These are phyloP conservation scores for Penicillium vulpinum DNA, from an alignment of 2,329 filamentous ascomycete species.

Conservation along the genomic window DNA sequence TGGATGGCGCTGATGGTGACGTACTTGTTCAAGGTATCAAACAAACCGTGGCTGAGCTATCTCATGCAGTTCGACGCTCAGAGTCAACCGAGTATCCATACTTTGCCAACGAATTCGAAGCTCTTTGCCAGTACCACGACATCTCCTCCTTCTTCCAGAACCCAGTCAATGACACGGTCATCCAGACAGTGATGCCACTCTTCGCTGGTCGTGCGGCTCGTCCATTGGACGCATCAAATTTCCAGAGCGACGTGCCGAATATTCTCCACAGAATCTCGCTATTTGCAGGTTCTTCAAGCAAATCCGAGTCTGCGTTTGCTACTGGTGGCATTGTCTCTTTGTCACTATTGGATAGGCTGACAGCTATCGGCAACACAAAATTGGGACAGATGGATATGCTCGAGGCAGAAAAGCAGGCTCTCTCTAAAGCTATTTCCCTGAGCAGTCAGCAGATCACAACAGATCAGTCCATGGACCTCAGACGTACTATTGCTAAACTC, in stretches of 20 bases:
- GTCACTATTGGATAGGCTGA: slow-evolving; percentile 58
- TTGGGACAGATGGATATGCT: slow-evolving; percentile 64
- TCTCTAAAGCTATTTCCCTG: slow-evolving; percentile 57
- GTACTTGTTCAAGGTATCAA: slow-evolving; percentile 39
- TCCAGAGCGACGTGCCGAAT: slow-evolving; percentile 35
- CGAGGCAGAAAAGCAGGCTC: slow-evolving; percentile 63
- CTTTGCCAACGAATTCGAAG: slow-evolving; percentile 49
- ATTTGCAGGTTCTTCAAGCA: slow-evolving; percentile 36
- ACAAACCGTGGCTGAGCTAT: slow-evolving; percentile 39
- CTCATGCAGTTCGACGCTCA: slow-evolving; percentile 31
- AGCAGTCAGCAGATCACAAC: slow-evolving; percentile 53
- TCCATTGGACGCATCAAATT: slow-evolving; percentile 35
- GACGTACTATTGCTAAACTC: slow-evolving; percentile 47
- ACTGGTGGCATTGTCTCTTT: slow-evolving; percentile 52
- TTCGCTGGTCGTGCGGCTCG: slow-evolving; percentile 41
- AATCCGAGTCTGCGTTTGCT: slow-evolving; percentile 41
- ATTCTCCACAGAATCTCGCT: slow-evolving; percentile 39
- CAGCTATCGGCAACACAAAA: slow-evolving; percentile 53
- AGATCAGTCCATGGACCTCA: slow-evolving; percentile 54
- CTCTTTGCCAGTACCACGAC: slow-evolving; percentile 49
- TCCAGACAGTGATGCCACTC: slow-evolving; percentile 36
- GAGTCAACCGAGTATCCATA: slow-evolving; percentile 40
- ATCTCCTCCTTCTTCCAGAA: slow-evolving; percentile 25
- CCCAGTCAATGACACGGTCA: slow-evolving; percentile 13
- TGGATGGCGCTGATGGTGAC: slow-evolving; percentile 39